These are phyloP conservation scores for Stachybotrys elegans DNA, from an alignment of 2,329 filamentous ascomycete genomes.

Conservation along the genomic window DNA sequence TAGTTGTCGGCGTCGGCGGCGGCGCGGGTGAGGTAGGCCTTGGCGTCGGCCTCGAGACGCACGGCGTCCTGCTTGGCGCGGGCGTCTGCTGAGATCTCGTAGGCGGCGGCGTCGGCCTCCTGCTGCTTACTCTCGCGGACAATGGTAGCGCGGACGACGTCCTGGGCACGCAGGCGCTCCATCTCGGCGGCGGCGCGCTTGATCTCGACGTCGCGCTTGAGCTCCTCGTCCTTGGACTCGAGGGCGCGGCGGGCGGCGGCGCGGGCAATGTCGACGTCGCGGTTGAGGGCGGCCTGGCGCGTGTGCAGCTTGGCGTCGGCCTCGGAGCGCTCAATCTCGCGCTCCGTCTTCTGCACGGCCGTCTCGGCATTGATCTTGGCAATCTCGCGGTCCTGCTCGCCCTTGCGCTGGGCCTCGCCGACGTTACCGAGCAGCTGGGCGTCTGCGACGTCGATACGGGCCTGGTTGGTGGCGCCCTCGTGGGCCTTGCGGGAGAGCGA, in stretches of 20 bases:
- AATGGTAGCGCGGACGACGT: conserved; percentile 74
- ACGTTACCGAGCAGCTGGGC: conserved; percentile 64
- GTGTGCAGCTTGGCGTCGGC: conserved; percentile 74
- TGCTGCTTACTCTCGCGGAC: conserved; percentile 63
- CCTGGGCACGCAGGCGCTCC: conserved; percentile 70
- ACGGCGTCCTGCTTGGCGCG: conserved; percentile 47
- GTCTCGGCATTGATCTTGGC: conserved; percentile 86
- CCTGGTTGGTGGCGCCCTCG: conserved; percentile 79
- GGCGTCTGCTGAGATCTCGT: conserved; percentile 60
- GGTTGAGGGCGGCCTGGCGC: conserved; percentile 65
- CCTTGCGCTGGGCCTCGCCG: conserved; percentile 72
- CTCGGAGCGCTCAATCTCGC: conserved; percentile 73
- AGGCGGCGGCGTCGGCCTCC: conserved; percentile 60
- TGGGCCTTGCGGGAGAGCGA: conserved; percentile 79
- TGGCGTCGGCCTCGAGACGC: conserved; percentile 47
- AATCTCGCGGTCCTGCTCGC: conserved; percentile 78
- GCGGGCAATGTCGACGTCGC: conserved; percentile 70
- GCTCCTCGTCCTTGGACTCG: conserved; percentile 72
- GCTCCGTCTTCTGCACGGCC: conserved; percentile 77
- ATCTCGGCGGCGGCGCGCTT: conserved; percentile 76
- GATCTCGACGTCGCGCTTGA: conserved; percentile 72
- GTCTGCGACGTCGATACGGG: conserved; percentile 61
- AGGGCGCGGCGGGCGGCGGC: conserved; percentile 69
- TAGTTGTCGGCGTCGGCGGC: conserved; percentile 36
- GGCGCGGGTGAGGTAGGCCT: conserved; percentile 43